These are phyloP conservation scores for Zygoascus hellenicus DNA, from an alignment of 1,139 yeast species.

Conservation along the genomic window DNA sequence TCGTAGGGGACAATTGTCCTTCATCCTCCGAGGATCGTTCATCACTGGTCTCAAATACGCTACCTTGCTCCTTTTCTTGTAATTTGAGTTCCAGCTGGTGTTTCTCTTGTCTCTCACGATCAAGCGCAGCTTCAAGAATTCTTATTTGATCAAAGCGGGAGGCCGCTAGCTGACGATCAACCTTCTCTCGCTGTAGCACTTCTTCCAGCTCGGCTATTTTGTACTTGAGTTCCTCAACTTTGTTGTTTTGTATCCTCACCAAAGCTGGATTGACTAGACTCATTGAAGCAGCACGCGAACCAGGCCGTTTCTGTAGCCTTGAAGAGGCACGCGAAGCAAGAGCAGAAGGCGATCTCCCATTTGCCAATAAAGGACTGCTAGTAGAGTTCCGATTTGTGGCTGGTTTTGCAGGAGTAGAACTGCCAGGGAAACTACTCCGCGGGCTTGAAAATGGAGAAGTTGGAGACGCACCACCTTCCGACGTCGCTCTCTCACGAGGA, in stretches of 20 bases:
- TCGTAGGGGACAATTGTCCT: not conserved
- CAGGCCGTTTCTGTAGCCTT: constrained; percentile 1
- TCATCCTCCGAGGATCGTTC: constrained; percentile 7
- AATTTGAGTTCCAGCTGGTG: not conserved
- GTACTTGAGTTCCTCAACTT: constrained; percentile 29
- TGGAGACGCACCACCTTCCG: not conserved
- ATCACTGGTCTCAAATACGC: constrained; percentile 3
- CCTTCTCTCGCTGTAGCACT: constrained; percentile 26
- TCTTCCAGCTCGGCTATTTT: constrained; percentile 30
- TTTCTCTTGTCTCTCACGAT: constrained; percentile 21
- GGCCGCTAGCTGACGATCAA: constrained; percentile 25
- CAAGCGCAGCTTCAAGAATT: constrained; percentile 23
- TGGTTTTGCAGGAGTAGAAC: not conserved
- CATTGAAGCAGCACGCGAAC: constrained; percentile 6
- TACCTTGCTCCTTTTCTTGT: not conserved
- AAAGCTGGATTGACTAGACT: constrained; percentile 11
- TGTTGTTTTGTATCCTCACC: constrained; percentile 13
- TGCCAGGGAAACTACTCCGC: not conserved
- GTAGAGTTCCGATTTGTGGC: not conserved
- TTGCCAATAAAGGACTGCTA: not conserved
- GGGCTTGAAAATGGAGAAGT: not conserved
- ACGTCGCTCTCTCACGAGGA: not conserved
- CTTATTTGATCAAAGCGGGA: constrained; percentile 23
- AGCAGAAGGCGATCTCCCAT: not conserved
- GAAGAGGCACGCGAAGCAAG: not conserved